These are phyloP conservation scores for Austroboletus eburneus DNA, from an alignment of 768 basidiomycete species.

Conservation along the genomic window DNA sequence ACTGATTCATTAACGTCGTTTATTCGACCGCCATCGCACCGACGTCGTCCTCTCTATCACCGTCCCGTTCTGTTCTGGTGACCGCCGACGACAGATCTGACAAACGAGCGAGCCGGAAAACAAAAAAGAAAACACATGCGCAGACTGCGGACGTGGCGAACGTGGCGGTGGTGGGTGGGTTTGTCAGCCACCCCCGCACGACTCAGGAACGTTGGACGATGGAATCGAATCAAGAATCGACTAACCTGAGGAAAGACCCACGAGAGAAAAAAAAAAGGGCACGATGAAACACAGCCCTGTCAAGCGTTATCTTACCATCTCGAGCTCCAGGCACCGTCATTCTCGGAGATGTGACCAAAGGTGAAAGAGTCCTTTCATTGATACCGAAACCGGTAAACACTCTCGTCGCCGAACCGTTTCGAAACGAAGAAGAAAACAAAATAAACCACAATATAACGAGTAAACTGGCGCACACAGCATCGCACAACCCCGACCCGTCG, in stretches of 20 bases:
- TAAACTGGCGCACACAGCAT: not conserved
- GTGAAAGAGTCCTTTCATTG: not conserved
- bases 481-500: not conserved
- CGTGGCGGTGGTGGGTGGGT: too few species aligned
- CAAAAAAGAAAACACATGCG: too few species aligned
- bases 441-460: not conserved
- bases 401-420: not conserved
- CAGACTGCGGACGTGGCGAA: too few species aligned
- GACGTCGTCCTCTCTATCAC: too few species aligned
- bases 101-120: too few species aligned
- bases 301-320: not conserved
- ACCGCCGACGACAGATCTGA: too few species aligned
- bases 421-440: not conserved
- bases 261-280: not conserved
- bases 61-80: too few species aligned
- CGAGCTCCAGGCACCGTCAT: not conserved
- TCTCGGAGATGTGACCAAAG: not conserved
- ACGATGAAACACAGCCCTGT: not conserved
- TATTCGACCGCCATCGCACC: not conserved
- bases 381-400: not conserved
- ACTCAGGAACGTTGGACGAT: too few species aligned
- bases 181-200: too few species aligned
- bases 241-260: too few species aligned
- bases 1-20: not conserved
- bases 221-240: too few species aligned